phyloP scores from a whole-genome alignment of 2,329 filamentous ascomycete species.

The Trichophyton benhamiae region DNA sequence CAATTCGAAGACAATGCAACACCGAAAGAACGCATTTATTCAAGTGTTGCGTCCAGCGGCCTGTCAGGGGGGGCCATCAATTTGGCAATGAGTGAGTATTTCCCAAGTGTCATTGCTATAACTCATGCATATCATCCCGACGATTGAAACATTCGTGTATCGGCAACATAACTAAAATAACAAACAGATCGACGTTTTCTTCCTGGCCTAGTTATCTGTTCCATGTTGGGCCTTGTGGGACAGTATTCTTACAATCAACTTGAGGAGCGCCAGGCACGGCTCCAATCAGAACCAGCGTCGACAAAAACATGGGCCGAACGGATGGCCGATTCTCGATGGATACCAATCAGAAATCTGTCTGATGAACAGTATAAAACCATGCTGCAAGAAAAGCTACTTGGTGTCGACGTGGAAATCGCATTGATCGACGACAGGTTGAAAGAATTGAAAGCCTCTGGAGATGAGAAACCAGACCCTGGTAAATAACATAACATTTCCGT shows the following conservation, averaged over 20 bases:
- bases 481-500: background rate
- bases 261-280: constrained; percentile 32
- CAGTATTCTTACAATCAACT: constrained; percentile 45
- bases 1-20: constrained; percentile 42
- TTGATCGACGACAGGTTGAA: constrained; percentile 65
- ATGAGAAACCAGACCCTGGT: background rate
- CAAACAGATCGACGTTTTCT: constrained; percentile 44
- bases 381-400: constrained; percentile 57
- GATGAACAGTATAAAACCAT: constrained; percentile 62
- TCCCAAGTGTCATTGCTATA: background rate
- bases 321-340: constrained; percentile 53
- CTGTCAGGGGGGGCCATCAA: constrained; percentile 50
- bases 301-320: constrained; percentile 35
- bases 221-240: constrained; percentile 44
- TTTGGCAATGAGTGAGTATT: constrained; percentile 39
- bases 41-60: constrained; percentile 58
- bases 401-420: constrained; percentile 63
- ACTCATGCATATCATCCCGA: background rate
- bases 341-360: constrained; percentile 55
- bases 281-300: constrained; percentile 23
- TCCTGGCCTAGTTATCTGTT: constrained; percentile 49
- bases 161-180: constrained; percentile 13
- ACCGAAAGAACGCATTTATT: constrained; percentile 48
- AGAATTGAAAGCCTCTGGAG: constrained; percentile 30
- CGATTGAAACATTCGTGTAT: background rate